A percentile compares a stretch with the other conserved stretches of the same genome.
These are phyloP conservation scores for Halteria grandinella DNA, from an alignment of 73 alveolate genomes.

Conservation along the genomic window DNA sequence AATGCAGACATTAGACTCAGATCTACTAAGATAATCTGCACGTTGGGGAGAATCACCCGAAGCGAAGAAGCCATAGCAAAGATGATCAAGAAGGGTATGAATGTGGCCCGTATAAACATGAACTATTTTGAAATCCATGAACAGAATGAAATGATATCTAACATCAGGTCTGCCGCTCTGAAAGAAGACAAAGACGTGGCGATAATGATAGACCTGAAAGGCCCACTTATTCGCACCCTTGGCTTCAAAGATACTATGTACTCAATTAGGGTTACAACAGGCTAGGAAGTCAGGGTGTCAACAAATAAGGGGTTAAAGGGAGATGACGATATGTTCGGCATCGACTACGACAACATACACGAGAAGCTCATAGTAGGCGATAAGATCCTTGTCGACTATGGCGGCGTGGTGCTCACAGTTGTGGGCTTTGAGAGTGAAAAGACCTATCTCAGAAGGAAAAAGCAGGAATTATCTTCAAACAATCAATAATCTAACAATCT, in stretches of 20 bases:
- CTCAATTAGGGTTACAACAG: conserved; percentile 1
- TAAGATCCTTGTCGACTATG: conserved; percentile 43
- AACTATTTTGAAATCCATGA: conserved; percentile 26
- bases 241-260: background rate
- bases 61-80: conserved; percentile 24
- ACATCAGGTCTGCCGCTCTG: background rate
- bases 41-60: background rate
- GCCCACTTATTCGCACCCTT: background rate
- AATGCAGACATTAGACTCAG: background rate
- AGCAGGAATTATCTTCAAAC: no score
- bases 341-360: conserved; percentile 34
- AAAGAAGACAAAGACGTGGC: background rate
- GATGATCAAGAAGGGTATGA: conserved; percentile 43
- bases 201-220: conserved; percentile 12
- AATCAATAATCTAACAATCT: no score
- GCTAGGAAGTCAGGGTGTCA: conserved; percentile 10
- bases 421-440: conserved; percentile 52
- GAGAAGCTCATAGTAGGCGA: conserved; percentile 32
- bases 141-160: background rate
- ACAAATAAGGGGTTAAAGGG: background rate
- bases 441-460: conserved; percentile 7
- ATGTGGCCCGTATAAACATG: conserved; percentile 41
- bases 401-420: conserved; percentile 31
- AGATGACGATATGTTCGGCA: background rate
- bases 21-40: background rate